Base-by-base conservation (phyloP, 2,329 filamentous ascomycete genomes). In the Aspergillus floridensis region DNA sequence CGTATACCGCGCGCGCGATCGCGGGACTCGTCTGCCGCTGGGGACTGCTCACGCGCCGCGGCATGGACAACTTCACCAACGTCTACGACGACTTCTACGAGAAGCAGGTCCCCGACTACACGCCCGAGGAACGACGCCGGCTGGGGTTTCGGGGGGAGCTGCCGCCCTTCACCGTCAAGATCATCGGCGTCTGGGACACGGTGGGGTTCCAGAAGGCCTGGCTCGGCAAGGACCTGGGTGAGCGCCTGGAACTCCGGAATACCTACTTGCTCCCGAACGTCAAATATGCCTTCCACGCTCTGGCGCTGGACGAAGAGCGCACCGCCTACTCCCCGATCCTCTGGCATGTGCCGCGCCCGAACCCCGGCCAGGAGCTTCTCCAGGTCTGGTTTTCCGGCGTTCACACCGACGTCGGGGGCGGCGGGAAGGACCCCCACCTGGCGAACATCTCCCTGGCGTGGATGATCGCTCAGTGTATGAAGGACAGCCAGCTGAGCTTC, bases 391-490 rank as follows among this genome's bases (percentile, higher is more conserved):
- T 81, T 59, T 78, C 78, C 0, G 79, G 79, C 16, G 77, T 76
- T 2, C 79, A 81, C 59, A 66, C 68, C 24, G 80, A 80, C 58
- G 63, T 81, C 11, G 79, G 79, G 10, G 79, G 79, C n/a, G 79
- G 78, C 8, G 75, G 74, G 54, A 69, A 73, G 26, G 78, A 81
- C 57, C 75, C 78, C 61, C 76, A 82, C 32, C 74, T 72, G 2
- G 62, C 71, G 2, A 65, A 83, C 46, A 82, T 84, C 29, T 77
- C 79, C 5, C 69, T 85, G 1, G 82, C 82, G 4, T 85, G 82
- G 82, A 85, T 85, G 82, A 82, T 84, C 66, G 76, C 78, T 53
- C 81, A 84, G 58, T 68, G 66, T 31, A 59, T 59, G 10, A 66
- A 68, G 48, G 41, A 66, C n/a, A 48, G 60, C 6, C 66, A 69